Base-by-base conservation (phyloP, 2,329 filamentous ascomycete species). In the Aspergillus pseudoviridinutans region DNA sequence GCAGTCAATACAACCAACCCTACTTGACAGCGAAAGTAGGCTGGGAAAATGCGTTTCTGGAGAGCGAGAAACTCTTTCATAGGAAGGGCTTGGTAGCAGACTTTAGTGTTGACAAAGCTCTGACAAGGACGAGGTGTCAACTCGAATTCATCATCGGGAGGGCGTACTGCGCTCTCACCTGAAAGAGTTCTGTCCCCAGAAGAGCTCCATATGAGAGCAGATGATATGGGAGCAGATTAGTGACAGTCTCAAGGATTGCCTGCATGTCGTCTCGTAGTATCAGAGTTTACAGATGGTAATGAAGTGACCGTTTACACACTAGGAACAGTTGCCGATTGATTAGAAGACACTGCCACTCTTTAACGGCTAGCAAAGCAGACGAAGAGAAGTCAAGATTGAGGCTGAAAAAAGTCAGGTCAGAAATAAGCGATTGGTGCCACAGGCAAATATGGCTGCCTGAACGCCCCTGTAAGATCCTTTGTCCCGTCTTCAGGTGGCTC, bases 21-120 rank as follows among this genome's bases (percentile, higher is more conserved):
- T 1, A 71, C 66, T 55, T 79, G 76, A 10, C 64, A 61, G 4
- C 62, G 64, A 56, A 78, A 78, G 51, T 79, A 78, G 1, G 71
- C 58, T 0, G 75, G 76, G 52, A 78, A 78, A 0, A 77, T 51
- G 3, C 66, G 68, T 56, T 75, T 77, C 51, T 78, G 74, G 2
- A 79, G 64, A 1, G 55, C 64, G 7, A 73, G 73, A 53, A 79
- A 79, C 1, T 72, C 64, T 1, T 70, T 66, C 51, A 68, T 67
- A 0, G 76, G 71, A 4, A 78, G 70, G 5, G 62, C 63, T 51
- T 63, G 63, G 57, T 71, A 72, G 24, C 72, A 68, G 20, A 79
- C 60, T 60, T 76, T 78, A 1, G 74, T 76, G 54, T 76, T 72
- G 41, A 76, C 57, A 53, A 78, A 77, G 58, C 64, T 76, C 61